Evolutionary conservation across 768 basidiomycete genomes (phyloP), one percentile per base, ranked within the genome.

Genomic region (Tylopilus sp.): DNA sequence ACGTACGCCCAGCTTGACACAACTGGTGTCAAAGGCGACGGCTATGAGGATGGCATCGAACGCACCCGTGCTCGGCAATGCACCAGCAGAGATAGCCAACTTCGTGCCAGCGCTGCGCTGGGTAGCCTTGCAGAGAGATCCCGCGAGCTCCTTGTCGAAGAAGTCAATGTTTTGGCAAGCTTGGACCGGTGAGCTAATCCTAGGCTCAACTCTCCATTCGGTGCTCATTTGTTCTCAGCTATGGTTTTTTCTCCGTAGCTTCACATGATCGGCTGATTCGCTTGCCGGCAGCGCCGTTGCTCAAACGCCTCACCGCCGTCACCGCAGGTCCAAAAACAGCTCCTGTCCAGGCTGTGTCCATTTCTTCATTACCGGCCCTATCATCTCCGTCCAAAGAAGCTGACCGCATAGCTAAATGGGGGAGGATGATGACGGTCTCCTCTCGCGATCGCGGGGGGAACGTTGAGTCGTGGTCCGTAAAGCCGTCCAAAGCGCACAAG

Each of bases 21-120:
- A 11, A 80, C 80, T 38, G 96, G 96, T n/a, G 95, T 98, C 33
- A 88, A 84, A 64, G 94, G 95, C 3, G 96, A 98, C 65, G 96
- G 96, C 0, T 92, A 85, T 70, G 89, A 92, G 61, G 93, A 96
- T 59, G 96, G 96, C 33, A 79, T 96, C 8, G 96, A 98, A 72
- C 84, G 92, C 33, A 98, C 95, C 25, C 80, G 96, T 54, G 89
- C 91, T 22, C 76, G 87, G 61, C 67, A 84, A 57, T 78, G 79
- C 47, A 63, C 63, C 19, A 83, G 75, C 60, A 74, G 79, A 61
- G 75, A 76, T 13, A 87, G 81, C 57, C 86, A 88, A 58, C 59
- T 82, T 30, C 74, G 78, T 51, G 82, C 84, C 1, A 76, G 78
- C 42, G 74, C 78, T 36, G 80, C 83, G 5, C 54, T 87, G 6